phyloP scores from a whole-genome alignment of 2,329 filamentous ascomycete species.

The Pseudogymnoascus sp. region DNA sequence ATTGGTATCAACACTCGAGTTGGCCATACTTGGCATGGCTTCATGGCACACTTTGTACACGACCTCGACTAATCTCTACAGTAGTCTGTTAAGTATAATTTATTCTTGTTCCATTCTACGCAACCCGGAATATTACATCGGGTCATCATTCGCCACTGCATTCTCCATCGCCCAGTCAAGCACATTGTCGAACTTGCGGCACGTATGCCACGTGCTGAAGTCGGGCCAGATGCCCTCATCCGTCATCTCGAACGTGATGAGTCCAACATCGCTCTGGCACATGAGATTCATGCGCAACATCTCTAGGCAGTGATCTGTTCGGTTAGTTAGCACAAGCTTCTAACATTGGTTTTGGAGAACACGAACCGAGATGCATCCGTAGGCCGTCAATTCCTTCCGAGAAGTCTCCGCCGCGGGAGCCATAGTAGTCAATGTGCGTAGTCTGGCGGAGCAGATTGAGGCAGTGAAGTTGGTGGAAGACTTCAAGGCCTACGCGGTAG shows the following conservation, averaged over 20 bases:
- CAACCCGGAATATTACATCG: background rate
- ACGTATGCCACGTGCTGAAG: slow-evolving; percentile 45
- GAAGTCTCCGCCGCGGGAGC: slow-evolving; percentile 40
- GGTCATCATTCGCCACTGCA: slow-evolving; percentile 34
- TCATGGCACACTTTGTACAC: background rate
- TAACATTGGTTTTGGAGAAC: background rate
- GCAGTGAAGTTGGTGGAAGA: slow-evolving; percentile 34
- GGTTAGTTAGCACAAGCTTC: slow-evolving; percentile 4
- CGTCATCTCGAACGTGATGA: slow-evolving; percentile 45
- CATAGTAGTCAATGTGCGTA: slow-evolving; percentile 43
- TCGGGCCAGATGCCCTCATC: slow-evolving; percentile 44
- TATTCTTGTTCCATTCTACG: background rate
- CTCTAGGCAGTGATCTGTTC: slow-evolving; percentile 44
- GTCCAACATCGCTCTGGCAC: slow-evolving; percentile 46
- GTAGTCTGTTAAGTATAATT: background rate
- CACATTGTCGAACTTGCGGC: slow-evolving; percentile 45
- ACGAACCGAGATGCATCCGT: slow-evolving; percentile 31
- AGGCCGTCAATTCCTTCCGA: slow-evolving; percentile 35
- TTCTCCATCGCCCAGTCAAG: slow-evolving; percentile 45
- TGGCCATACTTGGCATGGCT: no score
- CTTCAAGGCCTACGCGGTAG: slow-evolving; percentile 46
- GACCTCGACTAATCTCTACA: background rate
- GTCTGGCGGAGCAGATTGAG: slow-evolving; percentile 35
- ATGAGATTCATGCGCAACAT: slow-evolving; percentile 44
- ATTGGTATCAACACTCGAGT: no score